These are phyloP conservation scores for Trichoderma asperellum DNA, from an alignment of 2,329 filamentous ascomycete genomes.

Conservation along the genomic window DNA sequence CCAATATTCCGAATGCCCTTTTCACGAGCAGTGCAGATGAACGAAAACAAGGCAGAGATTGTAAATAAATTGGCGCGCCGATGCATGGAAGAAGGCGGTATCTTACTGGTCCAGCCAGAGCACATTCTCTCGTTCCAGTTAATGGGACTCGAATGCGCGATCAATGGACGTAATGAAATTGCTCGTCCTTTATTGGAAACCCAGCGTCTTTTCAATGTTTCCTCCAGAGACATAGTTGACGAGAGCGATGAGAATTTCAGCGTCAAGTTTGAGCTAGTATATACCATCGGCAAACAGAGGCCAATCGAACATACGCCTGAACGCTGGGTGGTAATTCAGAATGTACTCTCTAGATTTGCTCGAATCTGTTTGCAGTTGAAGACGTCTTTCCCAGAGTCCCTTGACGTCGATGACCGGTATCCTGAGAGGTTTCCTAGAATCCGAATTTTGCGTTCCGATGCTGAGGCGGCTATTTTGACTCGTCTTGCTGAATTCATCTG, in stretches of 20 bases:
- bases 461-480: slow-evolving; percentile 36
- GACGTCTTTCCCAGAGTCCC: slow-evolving; percentile 39
- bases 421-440: slow-evolving; percentile 52
- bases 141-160: slow-evolving; percentile 57
- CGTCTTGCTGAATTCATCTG: slow-evolving; percentile 49
- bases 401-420: slow-evolving; percentile 47
- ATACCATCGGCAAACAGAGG: slow-evolving; percentile 60
- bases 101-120: slow-evolving; percentile 66
- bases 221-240: slow-evolving; percentile 61
- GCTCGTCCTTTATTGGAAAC: slow-evolving; percentile 45
- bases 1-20: slow-evolving; percentile 63
- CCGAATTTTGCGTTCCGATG: slow-evolving; percentile 49
- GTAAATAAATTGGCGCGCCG: slow-evolving; percentile 39
- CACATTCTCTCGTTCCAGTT: slow-evolving; percentile 67
- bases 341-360: slow-evolving; percentile 52
- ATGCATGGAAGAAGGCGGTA: slow-evolving; percentile 55
- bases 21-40: slow-evolving; percentile 47
- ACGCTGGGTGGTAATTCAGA: slow-evolving; percentile 58
- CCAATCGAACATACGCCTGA: slow-evolving; percentile 49
- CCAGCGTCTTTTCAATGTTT: slow-evolving; percentile 56
- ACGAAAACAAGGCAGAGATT: neutral
- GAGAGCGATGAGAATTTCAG: slow-evolving; percentile 68
- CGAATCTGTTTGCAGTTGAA: slow-evolving; percentile 37
- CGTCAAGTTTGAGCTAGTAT: slow-evolving; percentile 64
- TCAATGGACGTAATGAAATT: slow-evolving; percentile 36